Evolutionary conservation across 352 stramenopile genomes (phyloP).

Genomic region (Phytophthora pini): DNA sequence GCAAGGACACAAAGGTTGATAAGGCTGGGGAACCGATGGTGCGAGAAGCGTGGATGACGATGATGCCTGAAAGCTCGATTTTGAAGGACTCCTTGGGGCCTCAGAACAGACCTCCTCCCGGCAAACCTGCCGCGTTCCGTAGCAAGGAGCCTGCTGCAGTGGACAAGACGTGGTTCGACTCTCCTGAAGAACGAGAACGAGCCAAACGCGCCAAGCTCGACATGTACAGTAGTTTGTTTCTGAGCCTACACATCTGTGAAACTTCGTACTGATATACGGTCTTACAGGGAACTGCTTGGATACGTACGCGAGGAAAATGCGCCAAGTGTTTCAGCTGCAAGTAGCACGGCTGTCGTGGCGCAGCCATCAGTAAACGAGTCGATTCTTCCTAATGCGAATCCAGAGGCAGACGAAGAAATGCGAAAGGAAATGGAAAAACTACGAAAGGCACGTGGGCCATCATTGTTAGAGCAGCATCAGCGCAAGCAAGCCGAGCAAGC

Average conservation of each 20-base stretch:
- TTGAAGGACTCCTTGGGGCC: constrained; percentile 76
- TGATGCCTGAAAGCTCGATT: constrained; percentile 81
- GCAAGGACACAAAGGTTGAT: constrained; percentile 10
- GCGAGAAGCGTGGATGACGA: constrained; percentile 87
- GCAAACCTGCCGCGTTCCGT: constrained; percentile 70
- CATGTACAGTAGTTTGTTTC: constrained; percentile 51
- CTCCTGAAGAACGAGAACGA: constrained; percentile 81
- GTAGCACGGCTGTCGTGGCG: constrained; percentile 15
- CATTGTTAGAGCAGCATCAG: constrained; percentile 83
- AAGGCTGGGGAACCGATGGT: constrained; percentile 26
- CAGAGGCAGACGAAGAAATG: constrained; percentile 72
- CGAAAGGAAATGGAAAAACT: constrained; percentile 73
- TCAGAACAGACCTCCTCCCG: constrained; percentile 48
- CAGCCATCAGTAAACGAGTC: constrained; percentile 60
- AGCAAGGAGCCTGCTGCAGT: constrained; percentile 79
- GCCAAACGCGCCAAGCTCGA: constrained; percentile 82
- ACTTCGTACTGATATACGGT: constrained; percentile 8
- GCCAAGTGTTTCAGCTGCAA: constrained; percentile 26
- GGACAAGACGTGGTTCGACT: constrained; percentile 86
- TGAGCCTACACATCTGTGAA: not conserved
- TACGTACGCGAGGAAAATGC: constrained; percentile 83
- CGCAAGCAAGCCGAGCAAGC: constrained; percentile 63
- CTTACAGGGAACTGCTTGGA: constrained; percentile 74
- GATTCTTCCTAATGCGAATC: constrained; percentile 71
- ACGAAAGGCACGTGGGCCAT: constrained; percentile 64